Conservation (phyloP, 129 eudicot species). For the Flaveria robusta region DNA sequence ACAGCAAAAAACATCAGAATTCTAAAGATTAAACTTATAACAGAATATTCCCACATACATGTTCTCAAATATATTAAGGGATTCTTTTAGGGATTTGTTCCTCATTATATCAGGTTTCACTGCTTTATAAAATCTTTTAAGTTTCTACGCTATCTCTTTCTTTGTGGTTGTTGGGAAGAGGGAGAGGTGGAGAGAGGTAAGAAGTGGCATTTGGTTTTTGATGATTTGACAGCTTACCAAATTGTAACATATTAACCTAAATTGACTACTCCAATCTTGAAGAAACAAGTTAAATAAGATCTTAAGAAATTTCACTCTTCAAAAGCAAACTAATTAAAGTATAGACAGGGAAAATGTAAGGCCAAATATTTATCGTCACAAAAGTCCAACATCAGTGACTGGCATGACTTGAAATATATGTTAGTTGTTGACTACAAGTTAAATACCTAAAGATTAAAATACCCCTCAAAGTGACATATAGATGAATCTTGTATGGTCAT, state of each 20-base stretch:
- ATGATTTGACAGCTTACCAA: slow-evolving; percentile 42
- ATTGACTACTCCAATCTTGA: slow-evolving; percentile 13
- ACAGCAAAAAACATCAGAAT: slow-evolving; percentile 7
- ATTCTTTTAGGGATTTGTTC: not conserved
- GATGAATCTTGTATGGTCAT: not conserved
- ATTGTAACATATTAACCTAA: slow-evolving; percentile 31
- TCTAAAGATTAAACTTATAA: slow-evolving; percentile 9
- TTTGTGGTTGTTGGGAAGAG: slow-evolving; percentile 33
- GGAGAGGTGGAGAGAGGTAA: slow-evolving; percentile 25
- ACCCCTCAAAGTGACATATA: slow-evolving; percentile 10
- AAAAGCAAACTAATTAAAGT: slow-evolving; percentile 1
- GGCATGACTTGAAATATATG: not conserved
- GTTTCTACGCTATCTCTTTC: slow-evolving; percentile 14
- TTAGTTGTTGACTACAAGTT: not conserved
- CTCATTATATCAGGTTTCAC: not conserved
- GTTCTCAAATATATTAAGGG: not conserved
- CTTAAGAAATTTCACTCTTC: slow-evolving; percentile 2
- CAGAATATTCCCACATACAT: slow-evolving; percentile 10
- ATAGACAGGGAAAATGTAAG: not conserved
- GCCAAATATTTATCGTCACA: not conserved
- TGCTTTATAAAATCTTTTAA: slow-evolving; percentile 7
- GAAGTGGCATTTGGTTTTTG: slow-evolving; percentile 24
- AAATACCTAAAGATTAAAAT: slow-evolving; percentile 14
- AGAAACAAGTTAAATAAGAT: slow-evolving; percentile 18
- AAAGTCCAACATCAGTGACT: not conserved